Conservation (phyloP, 257 asterid genomes). For the Ballota nigra region DNA sequence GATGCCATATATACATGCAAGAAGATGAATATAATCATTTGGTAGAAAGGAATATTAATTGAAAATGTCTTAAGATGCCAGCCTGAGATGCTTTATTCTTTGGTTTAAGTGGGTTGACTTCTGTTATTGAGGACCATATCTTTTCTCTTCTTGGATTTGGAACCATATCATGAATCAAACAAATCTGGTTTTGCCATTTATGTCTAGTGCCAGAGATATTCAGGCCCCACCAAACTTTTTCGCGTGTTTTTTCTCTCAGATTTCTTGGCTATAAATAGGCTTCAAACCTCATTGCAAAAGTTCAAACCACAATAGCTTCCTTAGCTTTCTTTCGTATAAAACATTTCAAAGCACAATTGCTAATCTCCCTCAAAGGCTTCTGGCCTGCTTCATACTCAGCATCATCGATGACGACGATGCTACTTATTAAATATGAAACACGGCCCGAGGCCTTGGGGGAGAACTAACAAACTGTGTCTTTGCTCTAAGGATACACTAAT, state of each 20-base stretch:
- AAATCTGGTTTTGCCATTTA: constrained; percentile 38
- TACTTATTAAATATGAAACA: neutral
- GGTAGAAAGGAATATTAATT: neutral
- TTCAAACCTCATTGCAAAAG: constrained; percentile 6
- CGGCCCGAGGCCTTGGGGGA: constrained; percentile 47
- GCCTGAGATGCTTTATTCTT: constrained; percentile 48
- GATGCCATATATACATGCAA: constrained; percentile 20
- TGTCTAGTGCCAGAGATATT: constrained; percentile 32
- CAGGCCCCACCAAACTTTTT: constrained; percentile 34
- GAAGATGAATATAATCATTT: neutral
- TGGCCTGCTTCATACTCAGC: constrained; percentile 15
- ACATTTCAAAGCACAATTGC: constrained; percentile 40
- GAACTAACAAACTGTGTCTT: constrained; percentile 40
- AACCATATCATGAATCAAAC: constrained; percentile 38
- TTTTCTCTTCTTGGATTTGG: constrained; percentile 17
- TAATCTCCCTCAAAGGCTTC: constrained; percentile 85
- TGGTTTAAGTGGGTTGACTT: constrained; percentile 57
- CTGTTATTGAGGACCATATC: constrained; percentile 31
- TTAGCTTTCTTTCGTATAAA: constrained; percentile 4
- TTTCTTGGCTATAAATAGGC: constrained; percentile 41
- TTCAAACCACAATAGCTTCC: constrained; percentile 12
- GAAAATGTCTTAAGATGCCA: constrained; percentile 15
- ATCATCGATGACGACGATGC: neutral
- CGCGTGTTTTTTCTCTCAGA: neutral
- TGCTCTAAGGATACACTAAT: constrained; percentile 8